Conservation (phyloP, 176 grass and related monocot species). For the Alopecurus myosuroides region DNA sequence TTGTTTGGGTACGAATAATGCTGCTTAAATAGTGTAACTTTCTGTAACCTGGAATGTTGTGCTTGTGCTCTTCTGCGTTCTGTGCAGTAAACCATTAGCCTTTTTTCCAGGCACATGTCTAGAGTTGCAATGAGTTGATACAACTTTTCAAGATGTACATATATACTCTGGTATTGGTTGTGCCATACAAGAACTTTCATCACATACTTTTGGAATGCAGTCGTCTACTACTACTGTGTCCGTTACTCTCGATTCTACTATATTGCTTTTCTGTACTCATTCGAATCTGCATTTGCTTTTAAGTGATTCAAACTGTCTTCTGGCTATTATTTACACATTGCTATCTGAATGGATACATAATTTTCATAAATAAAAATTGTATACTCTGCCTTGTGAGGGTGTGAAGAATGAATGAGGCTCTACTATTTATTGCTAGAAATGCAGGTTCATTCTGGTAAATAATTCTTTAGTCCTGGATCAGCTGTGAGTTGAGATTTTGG, state of each 20-base stretch:
- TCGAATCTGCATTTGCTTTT: background rate
- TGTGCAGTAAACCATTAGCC: background rate
- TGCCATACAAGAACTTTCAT: background rate
- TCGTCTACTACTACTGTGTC: background rate
- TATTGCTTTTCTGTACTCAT: background rate
- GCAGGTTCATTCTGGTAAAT: background rate
- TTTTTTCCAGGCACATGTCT: background rate
- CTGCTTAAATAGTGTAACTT: background rate
- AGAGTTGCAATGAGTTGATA: background rate
- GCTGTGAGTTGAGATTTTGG: background rate
- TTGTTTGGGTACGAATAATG: background rate
- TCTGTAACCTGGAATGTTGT: background rate
- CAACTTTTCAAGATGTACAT: background rate
- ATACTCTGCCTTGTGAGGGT: background rate
- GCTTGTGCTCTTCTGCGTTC: background rate
- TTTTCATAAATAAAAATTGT: background rate
- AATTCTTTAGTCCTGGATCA: background rate
- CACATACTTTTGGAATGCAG: background rate
- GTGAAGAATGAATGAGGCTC: background rate
- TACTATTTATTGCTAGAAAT: background rate
- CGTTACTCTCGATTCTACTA: background rate
- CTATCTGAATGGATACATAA: background rate
- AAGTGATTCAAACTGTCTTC: too few species aligned
- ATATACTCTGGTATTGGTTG: background rate
- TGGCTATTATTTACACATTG: background rate